phyloP scores from a whole-genome alignment of 2,329 filamentous ascomycete genomes.

The Fusarium annulatum region DNA sequence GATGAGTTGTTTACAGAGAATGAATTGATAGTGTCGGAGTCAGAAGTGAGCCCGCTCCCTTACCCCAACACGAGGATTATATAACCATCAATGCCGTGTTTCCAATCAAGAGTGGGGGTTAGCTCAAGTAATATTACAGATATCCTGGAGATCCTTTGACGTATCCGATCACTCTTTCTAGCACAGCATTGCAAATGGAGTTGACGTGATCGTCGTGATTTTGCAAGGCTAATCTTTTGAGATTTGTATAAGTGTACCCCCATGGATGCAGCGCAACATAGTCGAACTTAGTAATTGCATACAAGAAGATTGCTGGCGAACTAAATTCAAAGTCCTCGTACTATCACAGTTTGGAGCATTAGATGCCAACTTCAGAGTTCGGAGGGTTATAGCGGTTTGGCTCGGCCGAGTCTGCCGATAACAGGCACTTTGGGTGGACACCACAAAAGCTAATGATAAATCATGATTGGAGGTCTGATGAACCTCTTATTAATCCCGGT shows the following conservation, averaged over 20 bases:
- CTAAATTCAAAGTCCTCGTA: not conserved
- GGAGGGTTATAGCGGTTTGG: not conserved
- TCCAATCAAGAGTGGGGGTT: slow-evolving; percentile 5
- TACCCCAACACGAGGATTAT: slow-evolving; percentile 14
- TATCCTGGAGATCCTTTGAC: not conserved
- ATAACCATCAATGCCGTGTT: not conserved
- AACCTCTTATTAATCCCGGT: not conserved
- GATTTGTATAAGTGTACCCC: not conserved
- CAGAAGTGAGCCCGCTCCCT: not conserved
- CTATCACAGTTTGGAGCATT: not conserved
- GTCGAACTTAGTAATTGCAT: not conserved
- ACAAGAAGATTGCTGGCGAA: not conserved
- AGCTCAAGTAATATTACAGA: not conserved
- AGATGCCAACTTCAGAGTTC: not conserved
- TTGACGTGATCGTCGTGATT: not conserved
- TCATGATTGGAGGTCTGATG: slow-evolving; percentile 9
- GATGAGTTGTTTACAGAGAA: not conserved
- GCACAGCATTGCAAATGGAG: not conserved
- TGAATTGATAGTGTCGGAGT: not conserved
- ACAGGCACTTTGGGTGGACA: not conserved
- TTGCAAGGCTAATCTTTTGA: too few relatives aligned
- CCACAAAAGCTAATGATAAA: not conserved
- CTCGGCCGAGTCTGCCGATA: not conserved
- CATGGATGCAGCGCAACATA: not conserved
- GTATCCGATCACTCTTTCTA: not conserved